Base-by-base conservation (phyloP, 768 basidiomycete species). In the Suillus tomentosus region DNA sequence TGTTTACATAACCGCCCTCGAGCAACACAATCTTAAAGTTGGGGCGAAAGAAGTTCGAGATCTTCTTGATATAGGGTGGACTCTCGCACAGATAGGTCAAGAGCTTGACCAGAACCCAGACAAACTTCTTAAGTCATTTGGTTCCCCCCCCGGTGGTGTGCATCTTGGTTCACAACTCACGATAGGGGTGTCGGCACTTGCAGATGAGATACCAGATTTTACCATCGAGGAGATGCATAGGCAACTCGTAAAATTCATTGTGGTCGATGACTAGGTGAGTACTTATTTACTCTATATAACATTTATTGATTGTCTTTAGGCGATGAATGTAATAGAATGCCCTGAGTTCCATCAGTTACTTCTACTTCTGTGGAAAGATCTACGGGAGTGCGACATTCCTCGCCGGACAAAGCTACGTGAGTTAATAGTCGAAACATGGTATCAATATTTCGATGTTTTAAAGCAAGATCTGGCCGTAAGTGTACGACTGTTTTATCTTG, bases 311-410 rank as follows among this genome's bases (percentile, higher is more conserved):
- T 10, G 47, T 22, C 22, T 48, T 22, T 37, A 63, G 62, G 31
- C 56, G 8, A 63, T 63, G 19, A 58, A 58, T 36, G 17, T 58
- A 42, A 50, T 63, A 0, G 36, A 63, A 19, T 63, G 51, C 36
- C 62, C 55, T 6, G 43, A 63, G 15, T 50, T 64, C 9, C 39
- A 15, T 2, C 15, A 27, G 4, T 37, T 64, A 24, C 9, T 64
- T n/a, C 40, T 31, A 15, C 48, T 48, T 19, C 57, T 60, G n/a
- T n/a, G 51, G 43, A 10, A 51, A n/a, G 48, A 64, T 10, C 19
- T 61, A 11, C 6, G 34, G 54, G 63, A 68, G 22, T 64, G 42
- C 17, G 56, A 68, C 37, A 66, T 68, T 24, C 60, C 67, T 19
- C 62, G 62, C 27, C 43, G 31, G n/a, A 64, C 63, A 1, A 66